phyloP scores from a whole-genome alignment of 805 yeast genomes.

The Grigorovia humatica region DNA sequence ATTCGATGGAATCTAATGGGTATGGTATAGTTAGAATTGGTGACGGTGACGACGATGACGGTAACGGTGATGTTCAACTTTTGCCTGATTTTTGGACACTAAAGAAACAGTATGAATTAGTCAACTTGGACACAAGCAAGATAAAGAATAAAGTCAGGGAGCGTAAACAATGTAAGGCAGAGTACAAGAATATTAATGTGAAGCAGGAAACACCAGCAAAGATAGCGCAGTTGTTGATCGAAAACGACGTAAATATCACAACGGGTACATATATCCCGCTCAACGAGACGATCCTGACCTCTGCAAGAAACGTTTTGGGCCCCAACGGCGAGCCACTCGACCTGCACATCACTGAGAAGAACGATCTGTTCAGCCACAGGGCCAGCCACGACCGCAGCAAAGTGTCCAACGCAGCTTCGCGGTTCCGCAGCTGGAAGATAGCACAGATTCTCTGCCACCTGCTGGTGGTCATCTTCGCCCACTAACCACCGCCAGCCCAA shows the following conservation, averaged over 20 bases:
- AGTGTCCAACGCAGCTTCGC: background rate
- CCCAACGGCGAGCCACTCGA: background rate
- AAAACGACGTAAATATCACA: conserved; percentile 37
- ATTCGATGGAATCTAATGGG: conserved; percentile 65
- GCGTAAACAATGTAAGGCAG: conserved; percentile 25
- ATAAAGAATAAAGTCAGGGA: background rate
- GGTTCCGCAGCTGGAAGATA: too few relatives aligned
- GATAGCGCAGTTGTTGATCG: conserved; percentile 36
- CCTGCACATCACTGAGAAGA: background rate
- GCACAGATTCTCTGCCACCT: too few relatives aligned
- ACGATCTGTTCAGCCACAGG: background rate
- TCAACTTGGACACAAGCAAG: background rate
- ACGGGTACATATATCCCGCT: conserved; percentile 44
- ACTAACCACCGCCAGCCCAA: too few relatives aligned
- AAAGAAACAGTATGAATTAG: conserved; percentile 32
- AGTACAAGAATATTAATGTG: conserved; percentile 36
- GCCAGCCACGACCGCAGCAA: background rate
- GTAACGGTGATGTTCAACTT: conserved; percentile 32
- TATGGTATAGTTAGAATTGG: conserved; percentile 62
- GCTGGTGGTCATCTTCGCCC: too few relatives aligned
- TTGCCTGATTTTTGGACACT: conserved; percentile 42
- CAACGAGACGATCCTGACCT: conserved; percentile 32
- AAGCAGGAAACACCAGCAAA: conserved; percentile 32
- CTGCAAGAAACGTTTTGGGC: conserved; percentile 35
- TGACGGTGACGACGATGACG: conserved; percentile 28